Percentiles rank a stretch among this genome's conserved stretches.
Conservation (phyloP, 2,329 filamentous ascomycete genomes). For the Aspergillus chevalieri region DNA sequence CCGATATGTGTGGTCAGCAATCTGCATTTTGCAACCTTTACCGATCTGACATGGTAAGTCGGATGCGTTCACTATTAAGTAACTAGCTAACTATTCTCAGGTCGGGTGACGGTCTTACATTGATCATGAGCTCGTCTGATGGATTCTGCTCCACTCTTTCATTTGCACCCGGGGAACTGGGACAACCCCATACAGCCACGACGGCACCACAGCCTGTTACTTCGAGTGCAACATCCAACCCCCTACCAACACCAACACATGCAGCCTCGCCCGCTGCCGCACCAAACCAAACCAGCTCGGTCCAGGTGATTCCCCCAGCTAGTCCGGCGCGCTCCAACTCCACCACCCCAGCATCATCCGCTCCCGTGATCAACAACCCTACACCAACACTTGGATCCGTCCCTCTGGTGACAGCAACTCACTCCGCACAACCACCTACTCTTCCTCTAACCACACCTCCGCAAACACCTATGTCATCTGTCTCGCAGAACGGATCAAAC, state of each 20-base stretch:
- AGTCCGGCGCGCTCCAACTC: constrained; percentile 84
- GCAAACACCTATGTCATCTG: constrained; percentile 63
- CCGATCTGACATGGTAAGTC: constrained; percentile 83
- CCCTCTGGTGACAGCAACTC: constrained; percentile 68
- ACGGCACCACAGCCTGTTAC: constrained; percentile 27
- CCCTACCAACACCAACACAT: constrained; percentile 61
- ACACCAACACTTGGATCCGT: constrained; percentile 71
- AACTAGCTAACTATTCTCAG: constrained; percentile 38
- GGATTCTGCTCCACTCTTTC: constrained; percentile 92
- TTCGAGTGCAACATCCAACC: constrained; percentile 50
- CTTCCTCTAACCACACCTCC: constrained; percentile 83
- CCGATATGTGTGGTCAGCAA: constrained; percentile 95
- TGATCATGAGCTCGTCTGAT: constrained; percentile 96
- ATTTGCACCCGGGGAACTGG: constrained; percentile 77
- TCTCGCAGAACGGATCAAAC: constrained; percentile 50
- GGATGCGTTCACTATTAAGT: not conserved
- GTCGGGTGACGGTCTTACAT: constrained; percentile 68
- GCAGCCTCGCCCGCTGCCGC: constrained; percentile 48
- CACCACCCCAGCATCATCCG: constrained; percentile 46
- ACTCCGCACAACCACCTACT: constrained; percentile 46
- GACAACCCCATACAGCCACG: constrained; percentile 63
- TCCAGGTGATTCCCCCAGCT: constrained; percentile 51
- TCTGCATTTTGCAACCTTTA: constrained; percentile 94
- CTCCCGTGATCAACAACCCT: constrained; percentile 64
- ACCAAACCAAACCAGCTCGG: constrained; percentile 27